Percentiles rank a stretch among this genome's conserved stretches.
phyloP scores from a whole-genome alignment of 257 asterid species.

The Leonotis leonurus region DNA sequence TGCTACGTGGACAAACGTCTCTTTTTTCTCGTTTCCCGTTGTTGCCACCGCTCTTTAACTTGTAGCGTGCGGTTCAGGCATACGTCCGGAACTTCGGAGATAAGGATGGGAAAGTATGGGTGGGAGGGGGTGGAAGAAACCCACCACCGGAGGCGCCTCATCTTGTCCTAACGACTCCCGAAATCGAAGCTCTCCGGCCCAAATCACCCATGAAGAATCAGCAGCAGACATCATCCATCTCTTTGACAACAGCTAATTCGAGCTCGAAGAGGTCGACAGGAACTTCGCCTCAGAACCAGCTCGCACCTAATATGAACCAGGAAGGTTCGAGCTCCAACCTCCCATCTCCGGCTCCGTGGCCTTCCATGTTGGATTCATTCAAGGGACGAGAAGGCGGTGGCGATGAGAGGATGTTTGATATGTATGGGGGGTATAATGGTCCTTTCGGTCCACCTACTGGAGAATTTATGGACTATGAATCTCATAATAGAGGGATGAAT shows the following conservation, averaged over 20 bases:
- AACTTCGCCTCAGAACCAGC: slow-evolving; percentile 56
- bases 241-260: slow-evolving; percentile 60
- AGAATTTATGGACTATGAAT: slow-evolving; percentile 47
- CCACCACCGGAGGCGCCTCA: slow-evolving; percentile 99
- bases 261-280: slow-evolving; percentile 55
- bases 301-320: slow-evolving; percentile 40
- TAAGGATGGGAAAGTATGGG: slow-evolving; percentile 92
- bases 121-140: slow-evolving; percentile 93
- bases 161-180: slow-evolving; percentile 86
- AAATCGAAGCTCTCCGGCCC: slow-evolving; percentile 87
- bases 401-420: slow-evolving; percentile 51
- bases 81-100: slow-evolving; percentile 59
- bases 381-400: slow-evolving; percentile 57
- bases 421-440: slow-evolving; percentile 43
- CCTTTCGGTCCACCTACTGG: slow-evolving; percentile 43
- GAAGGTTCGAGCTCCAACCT: slow-evolving; percentile 60
- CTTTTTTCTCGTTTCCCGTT: background rate
- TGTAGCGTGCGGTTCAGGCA: slow-evolving; percentile 39
- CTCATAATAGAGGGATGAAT: slow-evolving; percentile 57
- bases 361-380: slow-evolving; percentile 38
- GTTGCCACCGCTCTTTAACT: slow-evolving; percentile 1
- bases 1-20: background rate
- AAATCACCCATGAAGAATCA: slow-evolving; percentile 99
- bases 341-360: slow-evolving; percentile 58
- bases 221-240: slow-evolving; percentile 64